These are phyloP conservation scores for Rosa chinensis DNA, from an alignment of 306 rosid species.

Conservation along the genomic window DNA sequence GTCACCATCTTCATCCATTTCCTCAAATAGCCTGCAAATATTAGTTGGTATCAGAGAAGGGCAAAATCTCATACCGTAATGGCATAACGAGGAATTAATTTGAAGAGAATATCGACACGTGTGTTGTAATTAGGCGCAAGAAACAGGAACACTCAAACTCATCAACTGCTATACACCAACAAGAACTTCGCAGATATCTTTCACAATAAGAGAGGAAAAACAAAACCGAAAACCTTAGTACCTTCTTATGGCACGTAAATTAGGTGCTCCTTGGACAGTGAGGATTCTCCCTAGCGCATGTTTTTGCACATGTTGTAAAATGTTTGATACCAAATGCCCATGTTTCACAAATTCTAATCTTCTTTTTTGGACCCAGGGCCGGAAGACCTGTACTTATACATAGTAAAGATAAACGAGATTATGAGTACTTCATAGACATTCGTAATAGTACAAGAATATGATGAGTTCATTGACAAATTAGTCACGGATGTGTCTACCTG, in stretches of 20 bases:
- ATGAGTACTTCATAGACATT: neutral
- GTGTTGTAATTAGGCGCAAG: neutral
- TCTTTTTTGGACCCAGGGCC: slow-evolving; percentile 24
- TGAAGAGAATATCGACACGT: neutral
- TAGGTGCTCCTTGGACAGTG: slow-evolving; percentile 20
- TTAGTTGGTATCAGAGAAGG: neutral
- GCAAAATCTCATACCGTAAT: neutral
- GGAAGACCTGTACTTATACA: slow-evolving; percentile 8
- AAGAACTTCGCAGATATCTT: neutral
- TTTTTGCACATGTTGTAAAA: slow-evolving; percentile 17
- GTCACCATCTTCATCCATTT: slow-evolving; percentile 44
- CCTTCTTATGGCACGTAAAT: slow-evolving; percentile 15
- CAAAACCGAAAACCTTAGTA: neutral
- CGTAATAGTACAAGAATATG: neutral
- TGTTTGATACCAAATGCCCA: slow-evolving; percentile 9
- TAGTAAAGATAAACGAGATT: neutral
- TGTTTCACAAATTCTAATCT: slow-evolving; percentile 23
- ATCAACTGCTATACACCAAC: neutral
- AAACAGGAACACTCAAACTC: neutral
- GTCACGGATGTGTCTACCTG: slow-evolving; percentile 41
- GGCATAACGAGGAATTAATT: neutral
- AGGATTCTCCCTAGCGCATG: slow-evolving; percentile 22
- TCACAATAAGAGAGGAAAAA: neutral
- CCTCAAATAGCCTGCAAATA: slow-evolving; percentile 45
- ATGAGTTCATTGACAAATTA: neutral